These are phyloP conservation scores for Thielaviopsis euricoi DNA, from an alignment of 2,329 filamentous ascomycete species.

Conservation along the genomic window DNA sequence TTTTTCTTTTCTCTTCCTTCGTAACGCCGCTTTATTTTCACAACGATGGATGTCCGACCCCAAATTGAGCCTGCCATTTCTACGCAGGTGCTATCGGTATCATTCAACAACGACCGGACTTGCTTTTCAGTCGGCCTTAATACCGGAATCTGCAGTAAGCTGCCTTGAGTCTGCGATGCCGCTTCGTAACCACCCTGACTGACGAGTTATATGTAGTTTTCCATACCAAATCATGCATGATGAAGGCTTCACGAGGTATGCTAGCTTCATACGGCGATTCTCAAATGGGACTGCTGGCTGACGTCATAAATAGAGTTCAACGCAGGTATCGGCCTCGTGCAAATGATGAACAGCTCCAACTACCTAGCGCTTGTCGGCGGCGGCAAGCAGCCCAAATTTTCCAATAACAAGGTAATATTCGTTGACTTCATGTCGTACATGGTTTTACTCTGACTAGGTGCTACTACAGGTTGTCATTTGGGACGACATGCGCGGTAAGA, in stretches of 20 bases:
- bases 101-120: slow-evolving; percentile 72
- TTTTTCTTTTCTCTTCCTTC: background rate
- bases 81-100: slow-evolving; percentile 62
- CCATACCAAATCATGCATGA: slow-evolving; percentile 53
- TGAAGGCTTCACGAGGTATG: slow-evolving; percentile 38
- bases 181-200: background rate
- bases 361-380: slow-evolving; percentile 83
- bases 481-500: slow-evolving; percentile 67
- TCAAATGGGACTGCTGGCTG: background rate
- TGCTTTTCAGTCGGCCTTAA: slow-evolving; percentile 81
- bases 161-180: background rate
- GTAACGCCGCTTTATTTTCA: background rate
- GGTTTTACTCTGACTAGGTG: background rate
- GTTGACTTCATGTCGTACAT: background rate
- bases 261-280: background rate
- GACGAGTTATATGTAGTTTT: slow-evolving; percentile 38
- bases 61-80: slow-evolving; percentile 63
- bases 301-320: slow-evolving; percentile 44
- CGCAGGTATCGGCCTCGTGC: slow-evolving; percentile 63
- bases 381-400: slow-evolving; percentile 68
- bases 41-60: slow-evolving; percentile 72
- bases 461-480: slow-evolving; percentile 57
- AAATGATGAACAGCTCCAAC: slow-evolving; percentile 77
- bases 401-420: slow-evolving; percentile 57
- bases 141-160: slow-evolving; percentile 66